Evolutionary conservation across 2,329 filamentous ascomycete genomes (phyloP).

Genomic region (Pyricularia sp.): DNA sequence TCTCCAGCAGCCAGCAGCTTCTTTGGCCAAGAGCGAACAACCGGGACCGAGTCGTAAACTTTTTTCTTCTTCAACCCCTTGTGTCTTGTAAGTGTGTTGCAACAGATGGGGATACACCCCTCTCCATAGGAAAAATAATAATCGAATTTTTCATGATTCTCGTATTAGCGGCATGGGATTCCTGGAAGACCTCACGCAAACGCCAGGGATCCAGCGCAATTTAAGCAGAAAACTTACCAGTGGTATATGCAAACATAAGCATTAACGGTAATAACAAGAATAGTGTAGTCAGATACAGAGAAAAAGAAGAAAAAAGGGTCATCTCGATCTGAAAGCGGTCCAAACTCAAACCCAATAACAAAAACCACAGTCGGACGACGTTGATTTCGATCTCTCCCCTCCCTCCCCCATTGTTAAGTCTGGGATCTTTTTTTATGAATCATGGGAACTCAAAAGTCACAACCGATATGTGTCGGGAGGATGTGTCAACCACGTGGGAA

Average conservation of each 20-base stretch:
- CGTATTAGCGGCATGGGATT: neutral
- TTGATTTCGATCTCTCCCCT: neutral
- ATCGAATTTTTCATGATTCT: neutral
- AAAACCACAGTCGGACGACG: neutral
- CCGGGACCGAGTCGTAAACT: no score
- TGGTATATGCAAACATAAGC: neutral
- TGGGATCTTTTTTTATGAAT: neutral
- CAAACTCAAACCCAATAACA: neutral
- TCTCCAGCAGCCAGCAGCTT: no score
- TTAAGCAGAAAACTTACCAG: neutral
- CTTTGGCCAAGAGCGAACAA: no score
- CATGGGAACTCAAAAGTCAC: neutral
- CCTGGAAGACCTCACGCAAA: neutral
- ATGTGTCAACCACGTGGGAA: neutral
- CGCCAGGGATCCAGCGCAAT: no score
- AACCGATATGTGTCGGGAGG: neutral
- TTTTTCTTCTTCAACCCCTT: no score
- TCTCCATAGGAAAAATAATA: neutral
- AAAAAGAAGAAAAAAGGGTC: no score
- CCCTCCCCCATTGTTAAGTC: no score
- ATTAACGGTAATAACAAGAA: neutral
- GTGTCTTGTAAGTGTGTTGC: neutral
- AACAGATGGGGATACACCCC: neutral
- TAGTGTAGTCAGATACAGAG: neutral
- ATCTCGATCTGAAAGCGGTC: neutral